These are phyloP conservation scores for Gossypium lobatum DNA, from an alignment of 441 rosid genomes.

Conservation along the genomic window DNA sequence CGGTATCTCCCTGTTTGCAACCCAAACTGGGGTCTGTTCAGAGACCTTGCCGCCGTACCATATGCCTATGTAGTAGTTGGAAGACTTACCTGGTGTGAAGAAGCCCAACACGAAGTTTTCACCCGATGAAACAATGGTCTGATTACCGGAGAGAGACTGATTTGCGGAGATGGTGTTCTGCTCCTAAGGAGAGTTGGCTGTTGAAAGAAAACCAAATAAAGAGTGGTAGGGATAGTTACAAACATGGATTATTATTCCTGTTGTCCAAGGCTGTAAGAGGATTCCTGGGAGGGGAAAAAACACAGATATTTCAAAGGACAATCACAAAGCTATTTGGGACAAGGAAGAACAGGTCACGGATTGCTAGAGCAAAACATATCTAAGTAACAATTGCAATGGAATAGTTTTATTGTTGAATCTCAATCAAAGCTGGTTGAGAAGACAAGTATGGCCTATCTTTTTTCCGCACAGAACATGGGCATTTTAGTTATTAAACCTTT, in stretches of 20 bases:
- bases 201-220: constrained; percentile 13
- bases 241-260: constrained; percentile 11
- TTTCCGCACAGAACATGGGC: neutral
- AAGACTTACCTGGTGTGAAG: constrained; percentile 38
- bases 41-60: constrained; percentile 45
- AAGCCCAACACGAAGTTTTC: constrained; percentile 35
- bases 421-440: neutral
- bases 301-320: neutral
- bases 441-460: constrained; percentile 3
- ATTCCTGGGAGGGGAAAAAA: neutral
- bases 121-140: constrained; percentile 28
- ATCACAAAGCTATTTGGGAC: neutral
- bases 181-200: constrained; percentile 21
- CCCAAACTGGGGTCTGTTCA: constrained; percentile 31
- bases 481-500: neutral
- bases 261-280: constrained; percentile 16
- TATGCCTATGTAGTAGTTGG: constrained; percentile 55
- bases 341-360: neutral
- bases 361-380: neutral
- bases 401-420: neutral
- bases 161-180: constrained; percentile 26
- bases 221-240: constrained; percentile 4
- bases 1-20: constrained; percentile 37
- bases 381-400: neutral
- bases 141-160: constrained; percentile 34